Evolutionary conservation across 2,329 filamentous ascomycete species (phyloP), one percentile per base, ranked within the genome.

Genomic region (Fusarium abutilonis): DNA sequence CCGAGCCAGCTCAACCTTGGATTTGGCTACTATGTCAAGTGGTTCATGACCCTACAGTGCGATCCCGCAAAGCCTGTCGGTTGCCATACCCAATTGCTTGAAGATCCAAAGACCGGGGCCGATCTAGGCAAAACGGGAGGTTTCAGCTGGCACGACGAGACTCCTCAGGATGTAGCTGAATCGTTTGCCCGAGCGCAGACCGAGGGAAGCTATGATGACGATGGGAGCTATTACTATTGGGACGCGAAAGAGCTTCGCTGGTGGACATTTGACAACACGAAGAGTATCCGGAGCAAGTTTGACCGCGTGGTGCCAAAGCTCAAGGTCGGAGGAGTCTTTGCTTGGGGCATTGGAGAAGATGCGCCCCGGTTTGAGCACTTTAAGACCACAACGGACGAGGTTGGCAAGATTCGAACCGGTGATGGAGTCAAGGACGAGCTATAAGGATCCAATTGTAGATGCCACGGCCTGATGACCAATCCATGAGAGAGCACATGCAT

Each of bases 271-370:
- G 90, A 93, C 58, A 89, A 86, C 0, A 79, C 82, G 0, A 78
- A 80, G 8, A 79, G 86, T 11, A 87, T 93, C 46, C 66, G 73
- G 11, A 77, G 78, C 53, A 93, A 93, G 76, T 85, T 91, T 55
- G 75, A 80, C 4, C 72, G 82, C 5, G 81, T 93, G 32, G 79
- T 91, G 4, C 76, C 79, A 28, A 77, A 78, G 29, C 81, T 83
- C 70, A 74, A 77, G 1, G 73, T 92, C 0, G 89, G 89, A 1
- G 90, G 90, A 14, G 85, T 90, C 5, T 91, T 92, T 81, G 89
- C 89, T 1, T 92, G 89, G 89, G 89, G 87, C 17, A 69, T 92
- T 55, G 89, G 88, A 2, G 89, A 92, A 74, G 89, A 92, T 56
- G 82, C 78, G 2, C 77, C 79, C 1, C 50, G 67, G 4, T 84